A percentile compares a stretch with the other conserved stretches of the same genome.
Evolutionary conservation across 257 asterid species (phyloP).

Genomic region (Osmanthus fragrans): DNA sequence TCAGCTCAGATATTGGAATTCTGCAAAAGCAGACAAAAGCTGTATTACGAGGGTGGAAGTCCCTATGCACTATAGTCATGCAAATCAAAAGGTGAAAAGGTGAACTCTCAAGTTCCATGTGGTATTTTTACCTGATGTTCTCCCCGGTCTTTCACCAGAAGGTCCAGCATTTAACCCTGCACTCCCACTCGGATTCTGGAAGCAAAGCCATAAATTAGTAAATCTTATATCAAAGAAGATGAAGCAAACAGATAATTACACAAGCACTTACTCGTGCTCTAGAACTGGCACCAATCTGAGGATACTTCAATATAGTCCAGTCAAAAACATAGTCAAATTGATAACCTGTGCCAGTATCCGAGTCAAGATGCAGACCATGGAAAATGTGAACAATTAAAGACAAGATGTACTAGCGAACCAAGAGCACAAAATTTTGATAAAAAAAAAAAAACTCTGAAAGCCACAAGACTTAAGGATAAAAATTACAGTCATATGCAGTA

Average conservation of each 20-base stretch:
- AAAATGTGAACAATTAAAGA: conserved; percentile 4
- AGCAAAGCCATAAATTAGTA: conserved; percentile 26
- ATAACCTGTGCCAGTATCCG: conserved; percentile 55
- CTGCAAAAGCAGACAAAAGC: not conserved
- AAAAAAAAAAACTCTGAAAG: conserved; percentile 5
- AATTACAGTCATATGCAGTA: not conserved
- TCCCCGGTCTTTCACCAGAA: conserved; percentile 50
- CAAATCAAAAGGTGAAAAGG: conserved; percentile 1
- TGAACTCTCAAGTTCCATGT: not conserved
- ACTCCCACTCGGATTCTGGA: conserved; percentile 60
- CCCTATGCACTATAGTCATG: not conserved
- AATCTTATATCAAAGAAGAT: conserved; percentile 9
- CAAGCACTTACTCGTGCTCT: conserved; percentile 66
- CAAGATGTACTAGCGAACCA: conserved; percentile 13
- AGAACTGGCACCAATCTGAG: conserved; percentile 83
- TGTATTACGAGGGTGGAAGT: not conserved
- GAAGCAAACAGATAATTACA: conserved; percentile 17
- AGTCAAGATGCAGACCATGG: conserved; percentile 13
- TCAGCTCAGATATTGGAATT: not conserved
- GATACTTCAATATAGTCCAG: conserved; percentile 90
- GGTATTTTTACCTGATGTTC: conserved; percentile 46
- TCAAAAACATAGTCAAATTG: conserved; percentile 93
- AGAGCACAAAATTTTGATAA: conserved; percentile 3
- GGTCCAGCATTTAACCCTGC: conserved; percentile 49
- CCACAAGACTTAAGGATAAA: not conserved